Evolutionary conservation across 2,329 filamentous ascomycete species (phyloP), one percentile per base, ranked within the genome.

Genomic region (Fusarium nurragi): DNA sequence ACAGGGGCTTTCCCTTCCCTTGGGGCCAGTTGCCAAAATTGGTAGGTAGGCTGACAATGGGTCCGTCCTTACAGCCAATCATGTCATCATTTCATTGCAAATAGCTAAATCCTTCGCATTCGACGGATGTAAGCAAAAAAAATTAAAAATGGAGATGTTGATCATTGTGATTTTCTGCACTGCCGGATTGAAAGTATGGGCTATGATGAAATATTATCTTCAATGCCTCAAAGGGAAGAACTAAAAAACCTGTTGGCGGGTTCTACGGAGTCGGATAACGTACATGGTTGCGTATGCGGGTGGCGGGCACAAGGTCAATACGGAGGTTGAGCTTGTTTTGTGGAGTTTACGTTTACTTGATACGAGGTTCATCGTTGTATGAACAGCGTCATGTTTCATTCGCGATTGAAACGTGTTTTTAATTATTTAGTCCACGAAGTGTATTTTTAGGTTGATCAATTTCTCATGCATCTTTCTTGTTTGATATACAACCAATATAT

Each of bases 281-380:
- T 45, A 55, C 28, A 36, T 32, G 38, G 56, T 55, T 66, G 62
- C 62, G 62, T 65, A 65, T 66, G 62, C 51, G 36, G 52, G 62
- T 62, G 62, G 53, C 53, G 58, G 62, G 25, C 22, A 26, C 41
- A 59, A 51, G 37, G 19, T 23, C 21, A 61, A 60, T 60, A 61
- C 58, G 58, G 55, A 57, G 54, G 52, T 56, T 39, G 52, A 50
- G 60, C 48, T 57, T 55, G 50, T 61, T 65, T 53, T 49, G 46
- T 45, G 40, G 57, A 49, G 45, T 55, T 60, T 60, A 26, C 44
- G 46, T 65, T 40, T 63, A 63, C 40, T 65, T 59, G 56, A 65
- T 65, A 65, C 62, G 62, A 65, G 62, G 51, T 30, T 16, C 16
- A 34, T 38, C 11, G 36, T 28, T 14, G 61, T 56, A 65, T 65